phyloP scores from a whole-genome alignment of 345 rosid genomes.

The Mangifera indica region DNA sequence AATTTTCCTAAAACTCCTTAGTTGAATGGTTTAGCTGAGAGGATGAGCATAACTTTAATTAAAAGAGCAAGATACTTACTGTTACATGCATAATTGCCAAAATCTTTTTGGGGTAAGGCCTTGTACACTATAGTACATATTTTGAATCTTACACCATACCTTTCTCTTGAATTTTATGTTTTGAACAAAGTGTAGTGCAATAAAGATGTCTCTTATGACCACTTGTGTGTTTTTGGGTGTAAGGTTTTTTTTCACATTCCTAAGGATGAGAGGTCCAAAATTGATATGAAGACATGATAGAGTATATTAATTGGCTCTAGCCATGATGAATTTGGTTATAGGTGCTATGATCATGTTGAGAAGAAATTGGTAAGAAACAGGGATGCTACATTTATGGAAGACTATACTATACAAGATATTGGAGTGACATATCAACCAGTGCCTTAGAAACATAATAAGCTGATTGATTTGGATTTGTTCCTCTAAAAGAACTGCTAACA shows the following conservation, averaged over 20 bases:
- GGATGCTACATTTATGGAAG: too few species aligned
- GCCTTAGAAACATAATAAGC: too few species aligned
- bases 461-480: too few species aligned
- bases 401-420: too few species aligned
- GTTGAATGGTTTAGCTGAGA: neutral
- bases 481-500: too few species aligned
- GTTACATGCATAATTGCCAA: neutral
- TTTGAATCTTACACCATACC: neutral
- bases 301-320: too few species aligned
- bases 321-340: too few species aligned
- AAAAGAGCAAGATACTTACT: neutral
- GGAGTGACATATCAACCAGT: too few species aligned
- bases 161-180: neutral
- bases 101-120: neutral
- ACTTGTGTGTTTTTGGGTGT: neutral
- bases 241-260: neutral
- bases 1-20: neutral
- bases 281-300: neutral
- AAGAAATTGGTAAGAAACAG: too few species aligned
- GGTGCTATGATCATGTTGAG: too few species aligned
- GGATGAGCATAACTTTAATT: neutral
- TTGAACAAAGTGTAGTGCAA: neutral
- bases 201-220: neutral
- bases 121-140: neutral
- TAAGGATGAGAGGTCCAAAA: too few species aligned